These are phyloP conservation scores for Aegilops bicornis DNA, from an alignment of 176 grass and related monocot genomes.

Conservation along the genomic window DNA sequence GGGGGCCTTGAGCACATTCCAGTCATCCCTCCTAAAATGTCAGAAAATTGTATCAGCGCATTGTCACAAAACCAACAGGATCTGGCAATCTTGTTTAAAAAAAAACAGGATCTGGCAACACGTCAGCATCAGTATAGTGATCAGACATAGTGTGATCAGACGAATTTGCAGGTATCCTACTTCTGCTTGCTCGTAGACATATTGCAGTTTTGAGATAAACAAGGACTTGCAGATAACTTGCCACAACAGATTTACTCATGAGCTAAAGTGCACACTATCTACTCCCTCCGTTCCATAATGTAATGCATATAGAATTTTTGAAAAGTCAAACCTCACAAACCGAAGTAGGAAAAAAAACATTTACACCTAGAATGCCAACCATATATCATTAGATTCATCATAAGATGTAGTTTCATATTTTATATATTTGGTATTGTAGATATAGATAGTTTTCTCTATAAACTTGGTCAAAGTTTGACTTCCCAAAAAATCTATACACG, in stretches of 20 bases:
- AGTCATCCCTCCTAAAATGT: constrained; percentile 24
- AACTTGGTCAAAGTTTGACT: no score
- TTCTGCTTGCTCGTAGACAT: not conserved
- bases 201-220: not conserved
- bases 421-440: no score
- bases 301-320: no score
- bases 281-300: no score
- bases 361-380: no score
- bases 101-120: not conserved
- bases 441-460: no score
- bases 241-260: not conserved
- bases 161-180: not conserved
- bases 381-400: no score
- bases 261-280: not conserved
- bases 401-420: no score
- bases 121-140: not conserved
- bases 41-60: not conserved
- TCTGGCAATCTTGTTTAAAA: not conserved
- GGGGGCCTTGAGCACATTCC: not conserved
- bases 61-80: not conserved
- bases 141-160: not conserved
- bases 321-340: no score
- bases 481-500: no score
- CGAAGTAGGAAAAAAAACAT: no score
- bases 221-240: not conserved